phyloP scores from a whole-genome alignment of 805 yeast species.

The Wickerhamiella azyma region DNA sequence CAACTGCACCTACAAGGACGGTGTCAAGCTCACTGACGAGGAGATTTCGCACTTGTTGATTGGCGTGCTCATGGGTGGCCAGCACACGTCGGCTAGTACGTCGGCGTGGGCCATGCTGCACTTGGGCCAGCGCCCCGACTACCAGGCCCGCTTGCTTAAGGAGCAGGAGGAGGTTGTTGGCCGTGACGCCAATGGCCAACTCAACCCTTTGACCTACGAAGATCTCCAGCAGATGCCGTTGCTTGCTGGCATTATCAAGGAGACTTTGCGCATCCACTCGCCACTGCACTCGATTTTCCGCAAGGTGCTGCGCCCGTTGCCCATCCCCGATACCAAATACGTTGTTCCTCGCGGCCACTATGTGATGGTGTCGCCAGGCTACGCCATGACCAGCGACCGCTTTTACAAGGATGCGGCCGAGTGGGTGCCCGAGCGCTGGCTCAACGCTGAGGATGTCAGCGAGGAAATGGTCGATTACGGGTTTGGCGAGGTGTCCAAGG shows the following conservation, averaged over 20 bases:
- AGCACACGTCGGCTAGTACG: slow-evolving; percentile 93
- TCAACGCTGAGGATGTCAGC: slow-evolving; percentile 18
- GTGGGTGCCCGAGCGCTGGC: slow-evolving; percentile 86
- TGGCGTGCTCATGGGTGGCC: slow-evolving; percentile 98
- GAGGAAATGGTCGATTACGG: slow-evolving; percentile 66
- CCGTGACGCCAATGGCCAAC: slow-evolving; percentile 23
- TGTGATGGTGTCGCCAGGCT: slow-evolving; percentile 90
- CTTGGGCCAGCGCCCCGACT: slow-evolving; percentile 71
- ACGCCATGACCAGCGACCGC: slow-evolving; percentile 58
- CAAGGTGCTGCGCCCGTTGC: slow-evolving; percentile 64
- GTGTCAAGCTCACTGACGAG: slow-evolving; percentile 83
- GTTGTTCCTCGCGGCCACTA: slow-evolving; percentile 83
- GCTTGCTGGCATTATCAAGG: slow-evolving; percentile 73
- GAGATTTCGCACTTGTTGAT: slow-evolving; percentile 88
- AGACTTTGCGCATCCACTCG: slow-evolving; percentile 89
- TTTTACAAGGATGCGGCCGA: slow-evolving; percentile 64
- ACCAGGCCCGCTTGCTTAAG: slow-evolving; percentile 66
- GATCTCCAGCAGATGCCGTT: slow-evolving; percentile 69
- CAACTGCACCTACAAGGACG: slow-evolving; percentile 79
- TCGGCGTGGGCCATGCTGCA: slow-evolving; percentile 91
- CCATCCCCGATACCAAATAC: slow-evolving; percentile 64
- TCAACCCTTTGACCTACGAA: slow-evolving; percentile 61
- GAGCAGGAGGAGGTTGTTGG: slow-evolving; percentile 58
- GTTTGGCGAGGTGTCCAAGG: slow-evolving; percentile 92
- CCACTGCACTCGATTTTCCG: slow-evolving; percentile 95